Base-by-base conservation (phyloP, 2,329 filamentous ascomycete genomes). In the Colletotrichum lindemuthianum region DNA sequence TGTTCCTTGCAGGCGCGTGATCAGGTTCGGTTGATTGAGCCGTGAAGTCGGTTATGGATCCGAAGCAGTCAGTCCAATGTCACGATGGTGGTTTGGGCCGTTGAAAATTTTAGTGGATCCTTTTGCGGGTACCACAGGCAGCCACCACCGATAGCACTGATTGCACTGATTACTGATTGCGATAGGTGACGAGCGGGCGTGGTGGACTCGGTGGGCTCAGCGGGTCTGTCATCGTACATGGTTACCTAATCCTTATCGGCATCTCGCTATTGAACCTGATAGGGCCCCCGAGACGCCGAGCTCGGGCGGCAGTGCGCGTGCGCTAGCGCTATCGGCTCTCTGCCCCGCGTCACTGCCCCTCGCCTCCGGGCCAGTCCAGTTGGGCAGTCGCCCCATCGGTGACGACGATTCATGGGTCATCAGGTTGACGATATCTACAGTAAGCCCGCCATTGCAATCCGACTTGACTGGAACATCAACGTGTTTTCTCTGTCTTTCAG, bases 381-480 rank as follows among this genome's bases (percentile, higher is more conserved):
- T 24, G 24, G 24, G 24, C 24, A 24, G 24, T 24, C 24, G 24
- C 24, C 59, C 53, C 66, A 58, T 66, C 63, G 59, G 44, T 65
- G 60, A 67, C 15, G 50, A 68, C 66, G 64, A 63, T 56, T 61
- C 59, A 55, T 67, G 64, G 54, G 5, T 39, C 32, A 10, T 9
- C 41, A 53, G 24, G 59, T 24, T 24, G 24, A 53, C 24, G 43
- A 54, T 63, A 66, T 65, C 61, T 65, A 65, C 43, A 51, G 34
- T 47, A 36, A 33, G 40, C 47, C 37, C 43, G 60, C 60, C 64
- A 40, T 60, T 47, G 33, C 57, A 41, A 52, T 49, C 33, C 40
- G 15, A 44, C 41, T 51, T 32, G 36, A 15, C 44, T 24, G 41
- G 9, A 43, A 43, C 24, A 34, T 12, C 32, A 15, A 12, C 7